Evolutionary conservation across 176 grass and related monocot species (phyloP).

Genomic region (Alopecurus myosuroides): DNA sequence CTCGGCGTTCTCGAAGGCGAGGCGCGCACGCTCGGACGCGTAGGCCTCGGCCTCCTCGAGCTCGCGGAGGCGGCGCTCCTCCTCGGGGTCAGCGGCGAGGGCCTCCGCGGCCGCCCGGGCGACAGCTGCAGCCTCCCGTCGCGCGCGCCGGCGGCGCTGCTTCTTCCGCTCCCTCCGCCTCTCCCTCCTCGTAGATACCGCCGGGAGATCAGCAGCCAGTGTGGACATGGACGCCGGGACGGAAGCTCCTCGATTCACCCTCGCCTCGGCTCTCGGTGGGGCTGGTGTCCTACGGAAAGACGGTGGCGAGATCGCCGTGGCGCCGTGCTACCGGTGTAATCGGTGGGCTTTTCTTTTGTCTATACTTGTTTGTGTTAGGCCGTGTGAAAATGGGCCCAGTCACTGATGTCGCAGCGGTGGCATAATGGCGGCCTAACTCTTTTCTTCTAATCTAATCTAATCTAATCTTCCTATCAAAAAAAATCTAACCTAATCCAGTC

Average conservation of each 20-base stretch:
- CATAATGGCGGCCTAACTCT: neutral
- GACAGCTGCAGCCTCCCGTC: conserved; percentile 48
- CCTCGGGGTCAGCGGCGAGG: conserved; percentile 50
- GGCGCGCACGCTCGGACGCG: conserved; percentile 50
- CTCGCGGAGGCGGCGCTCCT: conserved; percentile 44
- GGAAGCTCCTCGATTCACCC: conserved; percentile 14
- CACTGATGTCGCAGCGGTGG: neutral
- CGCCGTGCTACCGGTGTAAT: neutral
- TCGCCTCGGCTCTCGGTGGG: neutral
- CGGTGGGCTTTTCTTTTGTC: neutral
- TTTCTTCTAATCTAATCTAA: too few species aligned
- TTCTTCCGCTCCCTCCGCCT: conserved; percentile 69
- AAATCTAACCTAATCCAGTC: too few species aligned
- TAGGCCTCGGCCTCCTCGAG: conserved; percentile 51
- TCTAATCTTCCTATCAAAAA: too few species aligned
- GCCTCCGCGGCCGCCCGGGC: conserved; percentile 51
- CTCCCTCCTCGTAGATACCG: conserved; percentile 42
- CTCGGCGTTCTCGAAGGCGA: conserved; percentile 72
- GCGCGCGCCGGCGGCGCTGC: conserved; percentile 55
- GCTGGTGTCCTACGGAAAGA: neutral
- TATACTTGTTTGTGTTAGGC: neutral
- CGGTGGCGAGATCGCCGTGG: neutral
- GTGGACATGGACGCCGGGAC: conserved; percentile 13
- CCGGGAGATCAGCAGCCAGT: neutral
- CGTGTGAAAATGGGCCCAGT: neutral